Evolutionary conservation across 306 rosid genomes (phyloP).

Genomic region (Mimosa pudica): DNA sequence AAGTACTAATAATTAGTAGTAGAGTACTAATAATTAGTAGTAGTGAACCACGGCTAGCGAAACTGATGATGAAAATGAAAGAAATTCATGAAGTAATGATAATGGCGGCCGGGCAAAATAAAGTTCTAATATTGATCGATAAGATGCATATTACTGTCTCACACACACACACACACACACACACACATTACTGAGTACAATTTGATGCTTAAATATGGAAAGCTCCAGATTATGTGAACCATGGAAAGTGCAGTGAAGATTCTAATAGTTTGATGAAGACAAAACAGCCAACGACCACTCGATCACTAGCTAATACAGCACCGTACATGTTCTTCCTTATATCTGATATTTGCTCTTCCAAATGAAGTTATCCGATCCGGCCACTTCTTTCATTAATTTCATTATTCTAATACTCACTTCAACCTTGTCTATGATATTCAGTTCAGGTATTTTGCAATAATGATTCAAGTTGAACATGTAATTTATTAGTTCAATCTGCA

Average conservation of each 20-base stretch:
- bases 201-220: not conserved
- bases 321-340: no score
- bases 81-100: not conserved
- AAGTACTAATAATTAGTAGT: no score
- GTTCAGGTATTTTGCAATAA: not conserved
- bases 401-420: not conserved
- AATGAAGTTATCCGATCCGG: not conserved
- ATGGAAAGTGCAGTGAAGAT: not conserved
- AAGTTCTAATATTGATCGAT: not conserved
- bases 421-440: not conserved
- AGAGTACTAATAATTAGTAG: no score
- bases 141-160: not conserved
- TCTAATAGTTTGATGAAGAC: not conserved
- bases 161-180: no score
- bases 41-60: not conserved
- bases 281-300: not conserved
- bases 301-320: no score
- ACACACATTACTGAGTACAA: not conserved
- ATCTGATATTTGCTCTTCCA: not conserved
- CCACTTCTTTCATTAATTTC: not conserved
- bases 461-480: not conserved
- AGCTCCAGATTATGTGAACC: not conserved
- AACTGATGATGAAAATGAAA: not conserved
- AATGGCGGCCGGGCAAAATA: not conserved
- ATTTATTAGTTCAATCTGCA: not conserved